phyloP scores from a whole-genome alignment of 2,329 filamentous ascomycete genomes.

The Myriosclerotinia scirpicola region DNA sequence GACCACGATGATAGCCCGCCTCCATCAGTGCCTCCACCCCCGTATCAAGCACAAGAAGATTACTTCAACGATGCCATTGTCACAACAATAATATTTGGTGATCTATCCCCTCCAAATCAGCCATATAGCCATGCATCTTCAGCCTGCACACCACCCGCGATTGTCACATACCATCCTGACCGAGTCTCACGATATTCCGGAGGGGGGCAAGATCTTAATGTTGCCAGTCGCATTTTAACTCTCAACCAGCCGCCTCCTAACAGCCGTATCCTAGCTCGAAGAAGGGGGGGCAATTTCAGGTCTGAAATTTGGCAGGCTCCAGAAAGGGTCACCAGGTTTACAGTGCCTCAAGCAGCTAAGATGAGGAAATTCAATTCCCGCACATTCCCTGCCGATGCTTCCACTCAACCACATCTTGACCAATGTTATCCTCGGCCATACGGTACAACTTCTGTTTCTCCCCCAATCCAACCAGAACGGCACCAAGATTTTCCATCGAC shows the following conservation, averaged over 20 bases:
- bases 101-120: not conserved
- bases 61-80: not conserved
- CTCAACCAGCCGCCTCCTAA: not conserved
- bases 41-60: not conserved
- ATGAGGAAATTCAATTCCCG: conserved; percentile 5
- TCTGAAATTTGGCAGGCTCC: not conserved
- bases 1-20: not conserved
- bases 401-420: conserved; percentile 4
- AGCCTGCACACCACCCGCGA: not conserved
- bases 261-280: no score
- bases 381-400: conserved; percentile 7
- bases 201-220: not conserved
- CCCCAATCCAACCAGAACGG: no score
- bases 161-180: not conserved
- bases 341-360: not conserved
- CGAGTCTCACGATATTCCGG: not conserved
- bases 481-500: not conserved
- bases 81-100: not conserved
- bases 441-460: not conserved
- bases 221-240: not conserved
- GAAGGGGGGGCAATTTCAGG: not conserved
- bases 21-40: not conserved
- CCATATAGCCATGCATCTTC: not conserved
- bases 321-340: not conserved
- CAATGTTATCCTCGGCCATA: conserved; percentile 9